These are phyloP conservation scores for Penicillium aurantiogriseum DNA, from an alignment of 2,329 filamentous ascomycete species.

Conservation along the genomic window DNA sequence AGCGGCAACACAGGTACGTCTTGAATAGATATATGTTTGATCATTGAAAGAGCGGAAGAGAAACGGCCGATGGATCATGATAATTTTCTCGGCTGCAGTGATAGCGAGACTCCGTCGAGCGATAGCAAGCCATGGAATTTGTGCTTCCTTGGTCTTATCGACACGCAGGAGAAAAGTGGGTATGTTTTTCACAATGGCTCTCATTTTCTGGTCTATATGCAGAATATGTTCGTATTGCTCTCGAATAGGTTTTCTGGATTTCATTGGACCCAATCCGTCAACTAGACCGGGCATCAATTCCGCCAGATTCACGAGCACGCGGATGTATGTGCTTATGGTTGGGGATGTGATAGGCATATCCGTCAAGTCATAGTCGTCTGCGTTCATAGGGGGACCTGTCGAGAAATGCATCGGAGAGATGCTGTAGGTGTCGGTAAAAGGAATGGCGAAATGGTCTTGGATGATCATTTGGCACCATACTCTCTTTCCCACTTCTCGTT, in stretches of 20 bases:
- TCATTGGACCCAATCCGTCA: conserved; percentile 36
- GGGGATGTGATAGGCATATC: conserved; percentile 20
- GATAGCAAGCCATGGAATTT: conserved; percentile 36
- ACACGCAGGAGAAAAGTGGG: conserved; percentile 32
- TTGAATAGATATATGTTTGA: conserved; percentile 34
- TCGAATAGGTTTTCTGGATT: conserved; percentile 32
- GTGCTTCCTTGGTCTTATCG: conserved; percentile 27
- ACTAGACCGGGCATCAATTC: conserved; percentile 35
- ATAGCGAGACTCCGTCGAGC: conserved; percentile 41
- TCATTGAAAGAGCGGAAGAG: conserved; percentile 37
- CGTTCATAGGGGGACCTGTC: conserved; percentile 35
- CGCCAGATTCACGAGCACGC: conserved; percentile 35
- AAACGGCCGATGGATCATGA: conserved; percentile 45
- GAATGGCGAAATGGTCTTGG: conserved; percentile 39
- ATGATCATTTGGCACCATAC: conserved; percentile 42
- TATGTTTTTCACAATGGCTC: conserved; percentile 34
- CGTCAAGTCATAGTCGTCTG: conserved; percentile 34
- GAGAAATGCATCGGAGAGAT: conserved; percentile 39
- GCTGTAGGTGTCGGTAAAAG: conserved; percentile 40
- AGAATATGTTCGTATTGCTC: conserved; percentile 41
- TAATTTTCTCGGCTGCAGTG: conserved; percentile 42
- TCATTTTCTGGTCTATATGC: conserved; percentile 35
- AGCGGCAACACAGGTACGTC: conserved; percentile 40
- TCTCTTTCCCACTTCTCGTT: conserved; percentile 36
- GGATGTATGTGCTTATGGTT: conserved; percentile 27